phyloP scores from a whole-genome alignment of 1,284 basidiomycete genomes.

The Boletus mariae region DNA sequence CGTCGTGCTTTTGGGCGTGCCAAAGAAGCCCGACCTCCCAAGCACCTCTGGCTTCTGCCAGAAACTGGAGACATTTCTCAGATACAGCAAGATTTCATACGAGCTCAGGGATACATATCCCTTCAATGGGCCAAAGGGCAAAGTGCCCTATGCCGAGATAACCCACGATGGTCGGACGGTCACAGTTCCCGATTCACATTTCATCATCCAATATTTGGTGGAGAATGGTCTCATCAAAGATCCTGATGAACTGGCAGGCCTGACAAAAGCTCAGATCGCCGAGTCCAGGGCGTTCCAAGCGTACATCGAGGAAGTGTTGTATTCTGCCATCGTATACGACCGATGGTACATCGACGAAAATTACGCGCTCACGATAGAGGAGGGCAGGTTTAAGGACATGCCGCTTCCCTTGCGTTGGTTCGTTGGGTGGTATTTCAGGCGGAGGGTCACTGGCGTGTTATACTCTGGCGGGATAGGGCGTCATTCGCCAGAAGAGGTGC shows the following conservation, averaged over 20 bases:
- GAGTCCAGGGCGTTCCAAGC: slow-evolving; percentile 35
- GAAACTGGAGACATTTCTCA: slow-evolving; percentile 33
- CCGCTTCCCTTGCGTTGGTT: slow-evolving; percentile 22
- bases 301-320: slow-evolving; percentile 33
- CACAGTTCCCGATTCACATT: slow-evolving; percentile 32
- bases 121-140: slow-evolving; percentile 29
- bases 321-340: slow-evolving; percentile 28
- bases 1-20: slow-evolving; percentile 29
- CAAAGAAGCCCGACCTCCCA: slow-evolving; percentile 23
- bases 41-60: slow-evolving; percentile 35
- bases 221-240: slow-evolving; percentile 24
- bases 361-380: slow-evolving; percentile 13
- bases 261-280: slow-evolving; percentile 28
- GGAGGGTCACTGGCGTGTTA: slow-evolving; percentile 19
- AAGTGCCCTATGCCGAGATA: slow-evolving; percentile 33
- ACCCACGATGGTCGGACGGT: slow-evolving; percentile 19
- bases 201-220: slow-evolving; percentile 33
- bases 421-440: slow-evolving; percentile 20
- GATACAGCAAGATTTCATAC: slow-evolving; percentile 26
- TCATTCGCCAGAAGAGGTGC: slow-evolving; percentile 31
- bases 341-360: slow-evolving; percentile 32
- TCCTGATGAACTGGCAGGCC: slow-evolving; percentile 26
- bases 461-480: slow-evolving; percentile 28
- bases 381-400: slow-evolving; percentile 12
- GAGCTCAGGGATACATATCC: slow-evolving; percentile 28